A percentile compares a stretch with the other conserved stretches of the same genome.
phyloP scores from a whole-genome alignment of 2,329 filamentous ascomycete species.

The Cytospora paraplurivora region DNA sequence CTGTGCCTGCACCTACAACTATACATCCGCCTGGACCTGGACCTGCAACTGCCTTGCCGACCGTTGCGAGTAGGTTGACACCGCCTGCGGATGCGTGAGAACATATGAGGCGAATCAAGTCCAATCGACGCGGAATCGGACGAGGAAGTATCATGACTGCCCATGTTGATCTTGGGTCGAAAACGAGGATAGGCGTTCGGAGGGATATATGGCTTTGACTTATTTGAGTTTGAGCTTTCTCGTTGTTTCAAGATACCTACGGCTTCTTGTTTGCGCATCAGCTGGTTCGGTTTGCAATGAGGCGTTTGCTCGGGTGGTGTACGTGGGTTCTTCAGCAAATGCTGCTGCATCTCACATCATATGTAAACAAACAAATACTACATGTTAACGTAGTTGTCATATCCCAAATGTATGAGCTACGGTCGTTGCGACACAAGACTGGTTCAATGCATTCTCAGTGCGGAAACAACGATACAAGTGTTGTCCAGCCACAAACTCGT shows the following conservation, averaged over 20 bases:
- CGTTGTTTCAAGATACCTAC: constrained; percentile 24
- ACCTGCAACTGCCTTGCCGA: constrained; percentile 5
- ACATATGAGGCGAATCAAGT: not conserved
- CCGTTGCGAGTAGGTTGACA: constrained; percentile 26
- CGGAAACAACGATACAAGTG: too few relatives aligned
- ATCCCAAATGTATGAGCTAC: not conserved
- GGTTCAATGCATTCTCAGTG: too few relatives aligned
- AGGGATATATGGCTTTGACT: not conserved
- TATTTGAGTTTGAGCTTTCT: not conserved
- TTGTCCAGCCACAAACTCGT: too few relatives aligned
- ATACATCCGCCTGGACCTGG: not conserved
- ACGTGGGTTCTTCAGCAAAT: not conserved
- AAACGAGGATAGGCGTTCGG: not conserved
- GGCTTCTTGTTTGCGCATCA: constrained; percentile 6
- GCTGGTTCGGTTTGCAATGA: not conserved
- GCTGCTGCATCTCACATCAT: not conserved
- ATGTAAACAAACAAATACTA: not conserved
- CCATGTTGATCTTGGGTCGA: not conserved
- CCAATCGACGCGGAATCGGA: not conserved
- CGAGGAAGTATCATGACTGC: not conserved
- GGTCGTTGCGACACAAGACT: too few relatives aligned
- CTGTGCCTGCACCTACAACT: constrained; percentile 3
- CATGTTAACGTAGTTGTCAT: not conserved
- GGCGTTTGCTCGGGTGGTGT: not conserved
- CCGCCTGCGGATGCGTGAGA: constrained; percentile 25